Evolutionary conservation across 305 asterid species (phyloP).

Genomic region (Nicotiana rustica): DNA sequence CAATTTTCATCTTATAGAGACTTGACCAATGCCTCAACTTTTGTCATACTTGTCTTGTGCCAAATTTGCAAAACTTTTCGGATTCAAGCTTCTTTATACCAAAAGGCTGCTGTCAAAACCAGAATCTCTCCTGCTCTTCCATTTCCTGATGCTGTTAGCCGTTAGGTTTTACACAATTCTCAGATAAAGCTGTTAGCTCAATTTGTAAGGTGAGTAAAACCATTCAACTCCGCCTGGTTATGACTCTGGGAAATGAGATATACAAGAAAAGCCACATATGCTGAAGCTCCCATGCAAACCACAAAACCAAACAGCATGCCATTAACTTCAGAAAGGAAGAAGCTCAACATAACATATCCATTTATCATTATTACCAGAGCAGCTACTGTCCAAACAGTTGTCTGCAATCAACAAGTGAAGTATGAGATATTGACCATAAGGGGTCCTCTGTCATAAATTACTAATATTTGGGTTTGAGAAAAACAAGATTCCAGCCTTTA

Average conservation of each 20-base stretch:
- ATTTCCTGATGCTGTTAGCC: background rate
- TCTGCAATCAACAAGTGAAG: slow-evolving; percentile 42
- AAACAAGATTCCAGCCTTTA: too few species aligned
- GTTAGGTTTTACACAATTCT: slow-evolving; percentile 12
- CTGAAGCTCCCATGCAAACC: slow-evolving; percentile 50
- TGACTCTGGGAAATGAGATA: slow-evolving; percentile 60
- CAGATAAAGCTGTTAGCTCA: slow-evolving; percentile 34
- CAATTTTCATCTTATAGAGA: background rate
- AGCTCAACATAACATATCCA: slow-evolving; percentile 73
- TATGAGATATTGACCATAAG: background rate
- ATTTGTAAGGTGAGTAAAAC: slow-evolving; percentile 52
- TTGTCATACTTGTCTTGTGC: background rate
- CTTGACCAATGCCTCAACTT: slow-evolving; percentile 2
- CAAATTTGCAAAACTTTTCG: background rate
- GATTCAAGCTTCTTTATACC: background rate
- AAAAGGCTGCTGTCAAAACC: slow-evolving; percentile 50
- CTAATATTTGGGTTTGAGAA: too few species aligned
- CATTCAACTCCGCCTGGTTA: slow-evolving; percentile 42
- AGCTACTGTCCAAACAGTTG: slow-evolving; percentile 70
- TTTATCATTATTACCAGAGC: slow-evolving; percentile 65
- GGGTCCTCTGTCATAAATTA: background rate
- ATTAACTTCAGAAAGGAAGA: slow-evolving; percentile 64
- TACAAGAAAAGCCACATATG: slow-evolving; percentile 57
- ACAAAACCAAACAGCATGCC: slow-evolving; percentile 51
- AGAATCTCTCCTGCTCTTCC: background rate